Evolutionary conservation across 495 filamentous ascomycete species (phyloP).

Genomic region (Talaromyces adpressus): DNA sequence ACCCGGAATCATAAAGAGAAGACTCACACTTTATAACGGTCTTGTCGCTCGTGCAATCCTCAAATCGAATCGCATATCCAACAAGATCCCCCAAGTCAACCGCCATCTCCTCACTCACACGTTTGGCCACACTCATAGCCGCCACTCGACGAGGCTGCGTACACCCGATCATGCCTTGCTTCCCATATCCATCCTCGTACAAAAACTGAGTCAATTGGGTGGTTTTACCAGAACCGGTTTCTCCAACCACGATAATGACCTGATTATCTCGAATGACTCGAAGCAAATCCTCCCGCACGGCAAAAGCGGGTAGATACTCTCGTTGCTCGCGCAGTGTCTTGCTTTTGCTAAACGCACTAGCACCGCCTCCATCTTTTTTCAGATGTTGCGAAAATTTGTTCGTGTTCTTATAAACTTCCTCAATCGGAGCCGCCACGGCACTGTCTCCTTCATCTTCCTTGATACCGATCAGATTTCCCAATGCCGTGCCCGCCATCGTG

Average conservation of each 20-base stretch:
- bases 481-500: constrained; percentile 81
- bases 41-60: constrained; percentile 93
- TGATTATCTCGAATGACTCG: constrained; percentile 95
- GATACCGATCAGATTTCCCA: constrained; percentile 91
- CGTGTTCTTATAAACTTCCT: constrained; percentile 57
- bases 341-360: constrained; percentile 87
- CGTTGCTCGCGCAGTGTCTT: constrained; percentile 88
- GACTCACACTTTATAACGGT: constrained; percentile 82
- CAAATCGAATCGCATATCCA: constrained; percentile 97
- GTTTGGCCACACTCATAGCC: constrained; percentile 98
- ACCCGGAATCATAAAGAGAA: background rate
- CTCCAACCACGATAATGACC: constrained; percentile 91
- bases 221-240: constrained; percentile 95
- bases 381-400: constrained; percentile 89
- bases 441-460: constrained; percentile 93
- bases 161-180: constrained; percentile 83
- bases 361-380: constrained; percentile 75
- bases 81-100: constrained; percentile 84
- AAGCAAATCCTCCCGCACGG: constrained; percentile 91
- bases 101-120: constrained; percentile 98
- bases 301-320: constrained; percentile 93
- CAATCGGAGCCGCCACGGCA: constrained; percentile 67
- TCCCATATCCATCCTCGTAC: constrained; percentile 87
- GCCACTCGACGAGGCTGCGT: constrained; percentile 93
- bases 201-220: constrained; percentile 95